These are phyloP conservation scores for Populus hybrid DNA, from an alignment of 441 rosid species.

Conservation along the genomic window DNA sequence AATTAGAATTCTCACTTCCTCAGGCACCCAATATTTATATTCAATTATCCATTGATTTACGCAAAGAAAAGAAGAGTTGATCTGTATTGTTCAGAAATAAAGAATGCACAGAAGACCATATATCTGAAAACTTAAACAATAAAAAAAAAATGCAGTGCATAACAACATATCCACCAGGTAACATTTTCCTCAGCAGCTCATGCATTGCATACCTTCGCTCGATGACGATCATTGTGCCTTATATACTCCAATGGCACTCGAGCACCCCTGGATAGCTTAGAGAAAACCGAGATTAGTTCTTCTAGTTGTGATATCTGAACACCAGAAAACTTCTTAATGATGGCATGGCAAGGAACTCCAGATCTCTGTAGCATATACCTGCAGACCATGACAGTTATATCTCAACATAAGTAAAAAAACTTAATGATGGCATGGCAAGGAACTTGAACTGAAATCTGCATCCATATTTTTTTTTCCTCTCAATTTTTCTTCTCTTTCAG, in stretches of 20 bases:
- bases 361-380: slow-evolving; percentile 95
- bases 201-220: slow-evolving; percentile 61
- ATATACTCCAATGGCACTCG: slow-evolving; percentile 92
- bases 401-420: background rate
- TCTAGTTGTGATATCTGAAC: slow-evolving; percentile 72
- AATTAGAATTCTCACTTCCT: background rate
- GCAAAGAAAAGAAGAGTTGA: background rate
- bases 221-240: slow-evolving; percentile 83
- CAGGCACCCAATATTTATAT: background rate
- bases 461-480: background rate
- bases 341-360: slow-evolving; percentile 95
- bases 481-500: background rate
- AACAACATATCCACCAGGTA: background rate
- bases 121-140: background rate
- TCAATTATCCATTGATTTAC: background rate
- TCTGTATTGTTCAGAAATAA: background rate
- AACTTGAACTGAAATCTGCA: background rate
- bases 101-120: background rate
- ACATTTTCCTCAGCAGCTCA: background rate
- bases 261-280: slow-evolving; percentile 74
- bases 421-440: background rate
- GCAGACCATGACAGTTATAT: slow-evolving; percentile 26
- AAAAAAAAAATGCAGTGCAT: background rate
- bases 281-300: slow-evolving; percentile 64
- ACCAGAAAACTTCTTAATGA: slow-evolving; percentile 87